These are phyloP conservation scores for Aspergillus sp. DNA, from an alignment of 2,329 filamentous ascomycete genomes.

Conservation along the genomic window DNA sequence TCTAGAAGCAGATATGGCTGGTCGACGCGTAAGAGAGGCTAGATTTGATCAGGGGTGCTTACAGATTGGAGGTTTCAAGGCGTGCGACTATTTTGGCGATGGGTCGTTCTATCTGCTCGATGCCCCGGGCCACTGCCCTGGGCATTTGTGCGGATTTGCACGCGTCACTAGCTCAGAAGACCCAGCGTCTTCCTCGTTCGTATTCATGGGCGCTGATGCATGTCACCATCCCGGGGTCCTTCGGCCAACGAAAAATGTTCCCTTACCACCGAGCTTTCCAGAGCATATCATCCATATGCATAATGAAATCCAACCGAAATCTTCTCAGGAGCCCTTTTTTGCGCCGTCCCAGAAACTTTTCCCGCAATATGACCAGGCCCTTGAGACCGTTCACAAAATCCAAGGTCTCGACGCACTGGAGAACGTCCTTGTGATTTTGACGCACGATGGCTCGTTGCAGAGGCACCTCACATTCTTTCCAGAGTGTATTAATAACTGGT, in stretches of 20 bases:
- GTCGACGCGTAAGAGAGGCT: background rate
- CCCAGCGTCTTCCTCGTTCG: background rate
- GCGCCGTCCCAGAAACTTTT: background rate
- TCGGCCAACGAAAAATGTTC: background rate
- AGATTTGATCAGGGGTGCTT: background rate
- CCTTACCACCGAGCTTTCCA: background rate
- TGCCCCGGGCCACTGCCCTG: conserved; percentile 10
- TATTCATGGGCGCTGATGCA: background rate
- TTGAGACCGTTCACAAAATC: background rate
- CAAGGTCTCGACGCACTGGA: background rate
- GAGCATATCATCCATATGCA: background rate
- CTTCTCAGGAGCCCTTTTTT: background rate
- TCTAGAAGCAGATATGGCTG: background rate
- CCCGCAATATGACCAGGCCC: background rate
- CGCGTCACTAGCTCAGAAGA: background rate
- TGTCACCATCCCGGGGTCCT: background rate
- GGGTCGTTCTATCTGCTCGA: conserved; percentile 48
- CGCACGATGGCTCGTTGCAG: background rate
- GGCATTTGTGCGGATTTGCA: background rate
- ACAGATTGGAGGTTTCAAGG: conserved; percentile 7
- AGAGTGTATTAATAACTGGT: background rate
- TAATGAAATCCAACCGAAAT: background rate
- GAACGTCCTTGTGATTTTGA: background rate
- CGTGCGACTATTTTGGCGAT: conserved; percentile 45
- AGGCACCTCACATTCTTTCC: background rate